phyloP scores from a whole-genome alignment of 306 rosid species.

The Castanea mollissima region DNA sequence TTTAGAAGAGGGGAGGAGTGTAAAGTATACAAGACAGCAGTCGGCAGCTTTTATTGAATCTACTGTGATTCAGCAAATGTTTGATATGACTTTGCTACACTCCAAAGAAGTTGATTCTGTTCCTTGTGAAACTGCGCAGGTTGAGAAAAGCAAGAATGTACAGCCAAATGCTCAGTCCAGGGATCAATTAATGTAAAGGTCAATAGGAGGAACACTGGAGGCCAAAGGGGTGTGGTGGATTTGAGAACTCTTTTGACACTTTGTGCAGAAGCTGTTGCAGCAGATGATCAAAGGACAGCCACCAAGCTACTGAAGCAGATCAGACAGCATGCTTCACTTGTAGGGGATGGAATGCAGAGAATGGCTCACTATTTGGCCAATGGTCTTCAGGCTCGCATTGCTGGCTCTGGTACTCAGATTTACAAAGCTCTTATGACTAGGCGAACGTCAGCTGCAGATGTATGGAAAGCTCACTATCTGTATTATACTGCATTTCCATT shows the following conservation, averaged over 20 bases:
- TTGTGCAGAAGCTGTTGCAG: slow-evolving; percentile 39
- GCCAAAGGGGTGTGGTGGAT: slow-evolving; percentile 32
- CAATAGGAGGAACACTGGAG: slow-evolving; percentile 29
- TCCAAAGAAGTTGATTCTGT: slow-evolving; percentile 13
- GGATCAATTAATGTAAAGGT: slow-evolving; percentile 15
- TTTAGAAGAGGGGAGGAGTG: slow-evolving; percentile 24
- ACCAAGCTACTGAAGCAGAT: slow-evolving; percentile 31
- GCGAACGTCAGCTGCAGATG: slow-evolving; percentile 35
- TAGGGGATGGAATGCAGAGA: slow-evolving; percentile 37
- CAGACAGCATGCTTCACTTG: slow-evolving; percentile 31
- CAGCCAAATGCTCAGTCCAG: slow-evolving; percentile 27
- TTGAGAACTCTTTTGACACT: slow-evolving; percentile 37
- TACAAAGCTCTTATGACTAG: slow-evolving; percentile 29
- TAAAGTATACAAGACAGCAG: slow-evolving; percentile 15
- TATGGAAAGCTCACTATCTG: slow-evolving; percentile 40
- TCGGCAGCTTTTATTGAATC: slow-evolving; percentile 21
- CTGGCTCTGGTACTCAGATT: slow-evolving; percentile 32
- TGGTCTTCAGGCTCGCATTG: slow-evolving; percentile 39
- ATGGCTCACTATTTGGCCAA: slow-evolving; percentile 35
- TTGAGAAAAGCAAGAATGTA: slow-evolving; percentile 8
- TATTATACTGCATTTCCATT: slow-evolving; percentile 35
- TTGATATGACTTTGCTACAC: slow-evolving; percentile 27
- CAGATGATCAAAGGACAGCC: slow-evolving; percentile 20
- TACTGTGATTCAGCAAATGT: slow-evolving; percentile 29
- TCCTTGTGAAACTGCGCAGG: slow-evolving; percentile 23